Base-by-base conservation (phyloP, 139 green algal species). In the Chlorella sorokiniana region DNA sequence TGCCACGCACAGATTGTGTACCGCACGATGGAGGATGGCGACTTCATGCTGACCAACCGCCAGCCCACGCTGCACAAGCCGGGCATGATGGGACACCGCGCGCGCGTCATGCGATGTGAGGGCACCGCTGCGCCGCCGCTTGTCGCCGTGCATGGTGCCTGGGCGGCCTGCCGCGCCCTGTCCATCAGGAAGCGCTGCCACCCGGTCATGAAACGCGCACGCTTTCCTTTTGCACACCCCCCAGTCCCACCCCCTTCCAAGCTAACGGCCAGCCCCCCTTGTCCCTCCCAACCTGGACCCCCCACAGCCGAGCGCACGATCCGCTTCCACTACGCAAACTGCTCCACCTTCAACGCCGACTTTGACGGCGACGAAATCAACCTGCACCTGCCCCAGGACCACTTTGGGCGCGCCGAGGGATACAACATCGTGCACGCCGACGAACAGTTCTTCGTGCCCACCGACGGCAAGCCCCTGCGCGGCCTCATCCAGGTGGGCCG, bases 361-460 rank as follows among this genome's bases (percentile, higher is more conserved):
- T 99, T 99, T 91, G 97, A 99, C 80, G 97, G 97, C 2, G 97
- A 99, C 81, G 97, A 99, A 86, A 99, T 99, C 89, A 99, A 99
- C 91, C 87, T 99, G 81, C 97, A 99, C 79, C 85, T 99, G 64
- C 96, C 96, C 0, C 96, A 96, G 88, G 96, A 98, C 87, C 89
- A 96, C 54, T 74, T 95, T 31, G 93, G 88, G 1, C 86, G 96
- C 9, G 92, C 96, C 0, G 97, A 99, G 89, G 96, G 93, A n/a
- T 97, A 97, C 83, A 87, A 86, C 70, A 97, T 99, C 68, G 94
- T 99, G 25, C 89, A 96, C 78, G 95, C 96, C 0, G 94, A 98
- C 84, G 78, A 95, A 38, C 96, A 99, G 86, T 99, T 94, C 91
- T 97, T 97, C 48, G 92, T 97, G 62, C 97, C 97, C 44, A 99